Percentiles rank a stretch among this genome's conserved stretches.
Evolutionary conservation across 2,329 filamentous ascomycete genomes (phyloP).

Genomic region (Trichoderma sp.): DNA sequence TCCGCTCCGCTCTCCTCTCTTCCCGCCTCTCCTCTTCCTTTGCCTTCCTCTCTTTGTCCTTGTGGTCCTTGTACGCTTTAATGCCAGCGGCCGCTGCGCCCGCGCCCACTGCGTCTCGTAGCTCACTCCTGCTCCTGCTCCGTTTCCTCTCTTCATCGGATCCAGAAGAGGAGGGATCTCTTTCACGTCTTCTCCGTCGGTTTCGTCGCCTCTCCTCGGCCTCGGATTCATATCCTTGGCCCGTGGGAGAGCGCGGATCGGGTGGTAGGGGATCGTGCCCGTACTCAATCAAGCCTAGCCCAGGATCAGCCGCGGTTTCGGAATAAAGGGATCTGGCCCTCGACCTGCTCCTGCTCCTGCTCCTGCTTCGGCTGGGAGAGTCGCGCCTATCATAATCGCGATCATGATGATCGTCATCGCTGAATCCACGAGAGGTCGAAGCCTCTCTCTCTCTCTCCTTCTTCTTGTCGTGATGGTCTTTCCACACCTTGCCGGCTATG

Average conservation of each 20-base stretch:
- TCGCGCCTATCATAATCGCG: slow-evolving; percentile 38
- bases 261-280: slow-evolving; percentile 56
- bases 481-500: slow-evolving; percentile 60
- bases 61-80: slow-evolving; percentile 56
- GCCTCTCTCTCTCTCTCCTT: slow-evolving; percentile 33
- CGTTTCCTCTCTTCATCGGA: slow-evolving; percentile 43
- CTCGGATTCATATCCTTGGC: slow-evolving; percentile 48
- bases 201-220: slow-evolving; percentile 44
- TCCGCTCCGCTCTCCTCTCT: slow-evolving; percentile 24
- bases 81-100: slow-evolving; percentile 62
- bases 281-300: slow-evolving; percentile 68
- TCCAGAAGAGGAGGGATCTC: slow-evolving; percentile 36
- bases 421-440: slow-evolving; percentile 32
- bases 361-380: slow-evolving; percentile 32
- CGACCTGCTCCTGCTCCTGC: slow-evolving; percentile 50
- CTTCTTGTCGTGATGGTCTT: slow-evolving; percentile 60
- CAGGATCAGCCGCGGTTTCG: slow-evolving; percentile 58
- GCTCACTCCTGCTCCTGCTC: slow-evolving; percentile 47
- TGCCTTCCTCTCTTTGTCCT: slow-evolving; percentile 43
- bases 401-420: slow-evolving; percentile 37
- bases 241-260: slow-evolving; percentile 36
- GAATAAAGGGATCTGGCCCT: slow-evolving; percentile 49
- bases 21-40: slow-evolving; percentile 36
- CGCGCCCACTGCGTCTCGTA: slow-evolving; percentile 56
- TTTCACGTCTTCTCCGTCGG: slow-evolving; percentile 39